Percentiles rank a stretch among this genome's conserved stretches.
phyloP scores from a whole-genome alignment of 169 alveolate genomes.

The Eimeria acervulina region DNA sequence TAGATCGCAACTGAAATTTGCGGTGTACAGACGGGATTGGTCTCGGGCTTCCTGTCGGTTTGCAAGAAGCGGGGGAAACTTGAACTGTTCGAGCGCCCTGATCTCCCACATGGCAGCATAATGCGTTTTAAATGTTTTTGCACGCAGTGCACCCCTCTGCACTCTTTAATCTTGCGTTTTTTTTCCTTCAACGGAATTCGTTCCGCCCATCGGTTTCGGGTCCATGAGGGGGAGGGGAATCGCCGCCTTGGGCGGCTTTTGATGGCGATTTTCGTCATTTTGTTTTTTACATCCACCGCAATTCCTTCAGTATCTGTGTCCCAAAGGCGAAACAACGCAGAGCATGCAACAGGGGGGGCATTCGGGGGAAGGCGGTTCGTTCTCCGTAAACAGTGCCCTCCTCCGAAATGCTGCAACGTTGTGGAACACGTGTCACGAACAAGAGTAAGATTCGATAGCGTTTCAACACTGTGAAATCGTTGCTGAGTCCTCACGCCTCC shows the following conservation, averaged over 20 bases:
- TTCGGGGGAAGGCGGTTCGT: background rate
- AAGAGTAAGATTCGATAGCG: background rate
- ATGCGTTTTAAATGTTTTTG: background rate
- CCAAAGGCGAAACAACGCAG: background rate
- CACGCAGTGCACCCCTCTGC: background rate
- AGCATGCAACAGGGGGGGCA: background rate
- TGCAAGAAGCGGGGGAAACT: background rate
- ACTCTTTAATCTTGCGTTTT: background rate
- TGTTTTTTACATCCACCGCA: background rate
- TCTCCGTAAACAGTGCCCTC: constrained; percentile 30
- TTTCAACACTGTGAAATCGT: background rate
- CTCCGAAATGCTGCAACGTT: constrained; percentile 52
- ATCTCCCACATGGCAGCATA: constrained; percentile 11
- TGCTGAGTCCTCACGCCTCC: background rate
- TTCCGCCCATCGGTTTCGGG: background rate
- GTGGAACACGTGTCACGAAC: constrained; percentile 48
- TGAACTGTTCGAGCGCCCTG: background rate
- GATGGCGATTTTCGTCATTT: background rate
- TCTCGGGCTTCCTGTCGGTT: background rate
- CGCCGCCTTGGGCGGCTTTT: constrained; percentile 2
- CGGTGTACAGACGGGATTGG: constrained; percentile 32
- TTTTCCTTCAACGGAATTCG: background rate
- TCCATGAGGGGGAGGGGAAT: background rate
- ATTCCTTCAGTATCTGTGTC: background rate
- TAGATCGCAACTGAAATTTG: background rate